Evolutionary conservation across 176 grass and related monocot species (phyloP).

Genomic region (Avena sativa): DNA sequence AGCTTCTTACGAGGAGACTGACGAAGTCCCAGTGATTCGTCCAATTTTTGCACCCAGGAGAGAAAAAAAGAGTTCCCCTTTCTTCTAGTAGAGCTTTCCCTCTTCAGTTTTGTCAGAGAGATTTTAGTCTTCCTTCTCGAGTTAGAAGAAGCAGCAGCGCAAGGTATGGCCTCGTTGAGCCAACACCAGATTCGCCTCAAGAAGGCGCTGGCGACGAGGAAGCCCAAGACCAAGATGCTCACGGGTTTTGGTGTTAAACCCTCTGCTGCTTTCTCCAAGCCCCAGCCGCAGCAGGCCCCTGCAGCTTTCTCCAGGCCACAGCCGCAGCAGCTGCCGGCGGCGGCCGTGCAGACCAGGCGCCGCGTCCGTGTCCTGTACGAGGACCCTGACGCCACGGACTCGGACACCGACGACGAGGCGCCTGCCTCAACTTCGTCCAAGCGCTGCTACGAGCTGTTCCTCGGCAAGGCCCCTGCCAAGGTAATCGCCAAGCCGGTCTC

Average conservation of each 20-base stretch:
- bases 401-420: conserved; percentile 61
- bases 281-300: conserved; percentile 12
- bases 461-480: conserved; percentile 40
- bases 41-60: conserved; percentile 53
- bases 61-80: conserved; percentile 33
- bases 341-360: conserved; percentile 25
- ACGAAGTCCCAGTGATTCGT: conserved; percentile 52
- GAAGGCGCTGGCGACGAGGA: conserved; percentile 49
- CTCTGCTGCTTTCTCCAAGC: conserved; percentile 30
- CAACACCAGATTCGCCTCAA: conserved; percentile 37
- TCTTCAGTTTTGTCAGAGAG: conserved; percentile 60
- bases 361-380: conserved; percentile 71
- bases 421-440: background rate
- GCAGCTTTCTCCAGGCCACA: background rate
- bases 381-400: conserved; percentile 83
- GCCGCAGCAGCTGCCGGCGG: background rate
- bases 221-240: conserved; percentile 47
- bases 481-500: background rate
- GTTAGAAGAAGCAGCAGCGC: conserved; percentile 4
- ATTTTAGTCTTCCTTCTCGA: conserved; percentile 36
- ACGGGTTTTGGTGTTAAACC: conserved; percentile 53
- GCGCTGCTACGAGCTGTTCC: conserved; percentile 53
- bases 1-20: conserved; percentile 60
- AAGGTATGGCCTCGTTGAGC: conserved; percentile 49
- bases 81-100: conserved; percentile 41